Evolutionary conservation across 176 grass and related monocot species (phyloP).

Genomic region (Poa annua): DNA sequence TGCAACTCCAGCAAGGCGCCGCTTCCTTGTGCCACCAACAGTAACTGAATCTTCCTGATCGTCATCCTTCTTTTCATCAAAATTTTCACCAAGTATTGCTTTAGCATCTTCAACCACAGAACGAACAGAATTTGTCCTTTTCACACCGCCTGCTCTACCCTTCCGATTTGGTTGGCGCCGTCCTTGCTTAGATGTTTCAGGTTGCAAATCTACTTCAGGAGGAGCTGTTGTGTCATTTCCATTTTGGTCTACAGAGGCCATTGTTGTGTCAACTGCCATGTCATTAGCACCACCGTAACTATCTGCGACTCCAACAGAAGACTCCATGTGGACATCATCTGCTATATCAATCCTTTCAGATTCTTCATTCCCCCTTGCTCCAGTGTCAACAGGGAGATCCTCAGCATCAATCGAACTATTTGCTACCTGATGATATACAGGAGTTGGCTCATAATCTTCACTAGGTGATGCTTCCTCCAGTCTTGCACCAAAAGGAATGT

Average conservation of each 20-base stretch:
- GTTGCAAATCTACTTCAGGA: conserved; percentile 42
- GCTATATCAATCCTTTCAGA: conserved; percentile 49
- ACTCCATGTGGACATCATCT: conserved; percentile 60
- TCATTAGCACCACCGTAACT: conserved; percentile 55
- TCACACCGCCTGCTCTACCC: conserved; percentile 59
- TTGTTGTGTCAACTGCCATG: conserved; percentile 43
- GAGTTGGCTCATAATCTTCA: conserved; percentile 73
- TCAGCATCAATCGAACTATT: conserved; percentile 53
- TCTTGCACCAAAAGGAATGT: conserved; percentile 56
- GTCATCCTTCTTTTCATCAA: conserved; percentile 56
- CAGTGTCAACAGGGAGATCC: conserved; percentile 48
- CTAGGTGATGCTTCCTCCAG: conserved; percentile 71
- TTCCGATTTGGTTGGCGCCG: conserved; percentile 29
- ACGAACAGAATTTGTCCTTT: conserved; percentile 60
- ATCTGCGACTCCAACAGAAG: conserved; percentile 82
- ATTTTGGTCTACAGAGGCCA: conserved; percentile 57
- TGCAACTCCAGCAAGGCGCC: conserved; percentile 50
- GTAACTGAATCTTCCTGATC: conserved; percentile 49
- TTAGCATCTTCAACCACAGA: conserved; percentile 85
- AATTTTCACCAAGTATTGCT: conserved; percentile 56
- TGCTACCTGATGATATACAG: conserved; percentile 61
- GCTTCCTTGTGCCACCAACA: conserved; percentile 60
- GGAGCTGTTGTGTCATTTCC: conserved; percentile 51
- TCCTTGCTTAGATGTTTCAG: conserved; percentile 65
- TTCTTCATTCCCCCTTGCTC: conserved; percentile 51